Conservation (phyloP, 805 yeast genomes). For the Tetrapisispora namnaoensis region DNA sequence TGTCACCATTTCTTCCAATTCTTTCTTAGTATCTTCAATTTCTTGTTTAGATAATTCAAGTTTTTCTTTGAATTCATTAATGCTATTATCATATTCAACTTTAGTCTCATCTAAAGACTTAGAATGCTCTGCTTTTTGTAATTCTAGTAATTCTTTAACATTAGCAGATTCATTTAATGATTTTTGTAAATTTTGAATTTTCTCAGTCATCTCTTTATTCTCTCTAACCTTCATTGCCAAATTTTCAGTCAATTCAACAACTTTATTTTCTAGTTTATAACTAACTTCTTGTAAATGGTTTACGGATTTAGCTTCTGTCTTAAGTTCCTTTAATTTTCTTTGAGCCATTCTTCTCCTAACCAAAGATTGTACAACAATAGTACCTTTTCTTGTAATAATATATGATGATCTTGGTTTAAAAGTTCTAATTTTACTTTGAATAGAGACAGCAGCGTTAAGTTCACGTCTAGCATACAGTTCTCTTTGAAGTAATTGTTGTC, state of each 20-base stretch:
- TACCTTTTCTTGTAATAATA: conserved; percentile 39
- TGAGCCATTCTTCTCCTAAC: conserved; percentile 69
- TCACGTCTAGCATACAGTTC: conserved; percentile 41
- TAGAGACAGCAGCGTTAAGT: conserved; percentile 52
- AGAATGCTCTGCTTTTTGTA: conserved; percentile 45
- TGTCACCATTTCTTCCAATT: conserved; percentile 49
- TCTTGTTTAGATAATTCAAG: conserved; percentile 45
- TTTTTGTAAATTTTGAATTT: conserved; percentile 43
- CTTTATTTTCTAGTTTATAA: conserved; percentile 90
- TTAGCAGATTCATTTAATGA: conserved; percentile 45
- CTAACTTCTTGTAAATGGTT: conserved; percentile 85
- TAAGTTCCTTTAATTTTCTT: conserved; percentile 50
- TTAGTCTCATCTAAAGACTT: conserved; percentile 37
- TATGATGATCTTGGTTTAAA: conserved; percentile 47
- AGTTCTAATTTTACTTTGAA: conserved; percentile 73
- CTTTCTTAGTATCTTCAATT: conserved; percentile 46
- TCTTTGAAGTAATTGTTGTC: conserved; percentile 45
- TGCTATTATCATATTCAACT: conserved; percentile 39
- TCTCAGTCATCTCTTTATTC: conserved; percentile 58
- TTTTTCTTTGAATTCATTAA: conserved; percentile 45
- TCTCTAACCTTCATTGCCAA: conserved; percentile 72
- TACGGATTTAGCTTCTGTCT: conserved; percentile 85
- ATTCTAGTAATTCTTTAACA: conserved; percentile 44
- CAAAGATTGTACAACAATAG: conserved; percentile 66
- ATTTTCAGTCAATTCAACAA: conserved; percentile 86